Conservation (phyloP, 1,284 basidiomycete species). For the Hortiboletus rubellus region DNA sequence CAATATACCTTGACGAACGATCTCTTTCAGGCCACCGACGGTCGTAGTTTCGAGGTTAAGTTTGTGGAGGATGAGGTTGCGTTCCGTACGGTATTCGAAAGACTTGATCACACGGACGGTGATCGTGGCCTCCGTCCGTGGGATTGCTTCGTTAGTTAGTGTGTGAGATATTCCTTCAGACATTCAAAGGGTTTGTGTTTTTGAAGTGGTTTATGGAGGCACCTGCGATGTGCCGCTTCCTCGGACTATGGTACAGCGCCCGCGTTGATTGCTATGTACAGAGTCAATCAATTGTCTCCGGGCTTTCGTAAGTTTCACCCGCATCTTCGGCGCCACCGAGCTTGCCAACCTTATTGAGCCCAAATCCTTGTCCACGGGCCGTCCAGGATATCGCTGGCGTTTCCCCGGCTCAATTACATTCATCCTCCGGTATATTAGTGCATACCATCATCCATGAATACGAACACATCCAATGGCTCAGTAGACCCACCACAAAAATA, state of each 20-base stretch:
- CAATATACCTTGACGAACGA: conserved; percentile 58
- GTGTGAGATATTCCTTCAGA: conserved; percentile 49
- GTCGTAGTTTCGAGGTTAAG: conserved; percentile 81
- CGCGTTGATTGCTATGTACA: no score
- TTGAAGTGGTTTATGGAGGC: conserved; percentile 15
- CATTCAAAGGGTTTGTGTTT: conserved; percentile 25
- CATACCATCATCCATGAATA: conserved; percentile 10
- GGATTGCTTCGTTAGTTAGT: conserved; percentile 65
- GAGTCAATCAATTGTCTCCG: no score
- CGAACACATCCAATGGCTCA: conserved; percentile 6
- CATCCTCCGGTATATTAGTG: no score
- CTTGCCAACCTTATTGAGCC: no score
- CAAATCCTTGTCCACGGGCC: no score
- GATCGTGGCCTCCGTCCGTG: conserved; percentile 74
- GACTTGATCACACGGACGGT: conserved; percentile 96
- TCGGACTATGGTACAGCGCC: no score
- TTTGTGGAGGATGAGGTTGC: conserved; percentile 81
- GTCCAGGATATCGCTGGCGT: no score
- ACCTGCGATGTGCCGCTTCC: no score
- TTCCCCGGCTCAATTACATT: no score
- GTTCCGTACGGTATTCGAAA: conserved; percentile 90
- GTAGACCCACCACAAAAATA: conserved; percentile 9
- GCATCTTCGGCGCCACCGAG: no score
- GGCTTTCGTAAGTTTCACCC: no score
- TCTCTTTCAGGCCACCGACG: conserved; percentile 74